Evolutionary conservation across 75 land plant genomes (phyloP).

Genomic region (Picea glauca): DNA sequence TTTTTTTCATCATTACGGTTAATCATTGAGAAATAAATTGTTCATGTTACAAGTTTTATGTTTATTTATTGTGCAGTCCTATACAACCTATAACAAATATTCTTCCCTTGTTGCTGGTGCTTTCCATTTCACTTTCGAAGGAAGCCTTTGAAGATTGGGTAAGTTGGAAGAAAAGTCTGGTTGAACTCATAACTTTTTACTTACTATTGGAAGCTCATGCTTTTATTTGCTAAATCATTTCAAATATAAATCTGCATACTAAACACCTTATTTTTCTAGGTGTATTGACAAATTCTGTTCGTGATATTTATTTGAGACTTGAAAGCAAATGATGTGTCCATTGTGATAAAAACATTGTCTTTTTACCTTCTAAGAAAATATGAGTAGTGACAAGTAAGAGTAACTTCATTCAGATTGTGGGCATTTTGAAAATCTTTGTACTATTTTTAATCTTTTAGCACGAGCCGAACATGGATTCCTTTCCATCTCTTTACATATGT

Average conservation of each 20-base stretch:
- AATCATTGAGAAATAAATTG: background rate
- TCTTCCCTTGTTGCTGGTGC: conserved; percentile 33
- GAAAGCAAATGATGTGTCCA: background rate
- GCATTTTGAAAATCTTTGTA: background rate
- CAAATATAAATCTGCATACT: background rate
- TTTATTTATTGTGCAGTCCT: conserved; percentile 25
- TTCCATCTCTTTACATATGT: background rate
- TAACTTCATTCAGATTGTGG: background rate
- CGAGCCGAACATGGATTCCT: background rate
- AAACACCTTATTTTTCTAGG: background rate
- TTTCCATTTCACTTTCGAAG: conserved; percentile 35
- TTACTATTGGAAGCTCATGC: too few species aligned
- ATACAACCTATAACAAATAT: conserved; percentile 37
- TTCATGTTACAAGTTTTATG: background rate
- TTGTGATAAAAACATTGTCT: background rate
- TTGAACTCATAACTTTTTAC: background rate
- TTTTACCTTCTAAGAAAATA: background rate
- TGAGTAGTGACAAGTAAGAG: background rate
- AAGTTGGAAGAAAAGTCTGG: background rate
- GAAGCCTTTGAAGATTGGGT: conserved; percentile 45
- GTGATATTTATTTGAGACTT: background rate
- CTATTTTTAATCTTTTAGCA: background rate
- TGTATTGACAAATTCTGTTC: background rate
- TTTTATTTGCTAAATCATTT: background rate
- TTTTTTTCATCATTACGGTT: background rate